These are phyloP conservation scores for Aureobasidium sp. DNA, from an alignment of 2,329 filamentous ascomycete species.

Conservation along the genomic window DNA sequence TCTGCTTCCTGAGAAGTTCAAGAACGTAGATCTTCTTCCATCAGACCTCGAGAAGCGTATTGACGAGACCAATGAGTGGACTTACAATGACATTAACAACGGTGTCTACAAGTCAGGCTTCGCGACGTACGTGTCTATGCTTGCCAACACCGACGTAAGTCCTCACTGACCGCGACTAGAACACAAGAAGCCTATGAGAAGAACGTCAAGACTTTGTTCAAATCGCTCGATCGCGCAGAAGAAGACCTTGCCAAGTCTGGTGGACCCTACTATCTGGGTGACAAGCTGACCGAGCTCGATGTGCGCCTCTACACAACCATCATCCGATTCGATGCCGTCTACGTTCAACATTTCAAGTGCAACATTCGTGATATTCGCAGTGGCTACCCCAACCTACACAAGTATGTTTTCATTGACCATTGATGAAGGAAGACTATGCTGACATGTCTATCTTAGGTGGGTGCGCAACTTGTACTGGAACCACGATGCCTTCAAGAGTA, in stretches of 20 bases:
- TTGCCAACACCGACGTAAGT: neutral
- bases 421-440: neutral
- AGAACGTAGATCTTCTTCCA: conserved; percentile 39
- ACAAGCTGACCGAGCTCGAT: conserved; percentile 42
- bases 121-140: conserved; percentile 31
- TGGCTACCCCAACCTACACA: conserved; percentile 74
- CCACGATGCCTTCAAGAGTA: conserved; percentile 65
- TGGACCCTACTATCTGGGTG: conserved; percentile 43
- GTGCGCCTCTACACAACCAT: conserved; percentile 53
- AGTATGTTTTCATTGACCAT: conserved; percentile 21
- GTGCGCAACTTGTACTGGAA: conserved; percentile 81
- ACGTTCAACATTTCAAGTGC: conserved; percentile 61
- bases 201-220: conserved; percentile 40
- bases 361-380: conserved; percentile 78
- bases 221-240: conserved; percentile 43
- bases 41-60: conserved; percentile 38
- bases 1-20: conserved; percentile 34
- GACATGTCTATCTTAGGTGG: conserved; percentile 45
- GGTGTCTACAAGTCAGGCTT: conserved; percentile 46
- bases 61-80: conserved; percentile 46
- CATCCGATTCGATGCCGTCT: conserved; percentile 50
- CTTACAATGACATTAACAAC: conserved; percentile 35
- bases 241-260: conserved; percentile 33
- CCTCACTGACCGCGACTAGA: conserved; percentile 19
- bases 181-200: conserved; percentile 45